Percentiles rank a stretch among this genome's conserved stretches.
phyloP scores from a whole-genome alignment of 169 alveolate species.

The Pseudocohnilembus persalinus region DNA sequence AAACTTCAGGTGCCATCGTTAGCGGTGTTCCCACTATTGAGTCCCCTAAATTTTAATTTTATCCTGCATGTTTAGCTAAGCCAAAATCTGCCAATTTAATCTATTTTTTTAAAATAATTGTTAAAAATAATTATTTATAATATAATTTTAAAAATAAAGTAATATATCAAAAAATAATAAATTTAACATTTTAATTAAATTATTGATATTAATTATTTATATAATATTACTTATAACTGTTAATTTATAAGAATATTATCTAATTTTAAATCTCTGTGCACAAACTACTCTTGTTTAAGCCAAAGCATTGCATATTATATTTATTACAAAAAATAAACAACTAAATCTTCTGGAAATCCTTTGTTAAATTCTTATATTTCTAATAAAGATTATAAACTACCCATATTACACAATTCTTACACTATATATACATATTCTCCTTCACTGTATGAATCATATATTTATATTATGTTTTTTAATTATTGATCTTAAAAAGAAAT shows the following conservation, averaged over 20 bases:
- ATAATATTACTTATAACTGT: background rate
- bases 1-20: constrained; percentile 80
- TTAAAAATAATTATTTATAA: too few species aligned
- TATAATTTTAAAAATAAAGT: too few species aligned
- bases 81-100: background rate
- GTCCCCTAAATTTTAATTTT: too few species aligned
- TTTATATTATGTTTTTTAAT: too few species aligned
- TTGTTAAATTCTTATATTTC: too few species aligned
- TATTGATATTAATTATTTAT: too few species aligned
- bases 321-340: background rate
- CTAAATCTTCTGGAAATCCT: background rate
- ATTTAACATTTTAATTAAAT: too few species aligned
- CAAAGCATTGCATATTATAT: background rate
- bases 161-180: too few species aligned
- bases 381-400: background rate
- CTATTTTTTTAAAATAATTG: background rate
- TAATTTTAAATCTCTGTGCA: background rate
- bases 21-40: constrained; percentile 55
- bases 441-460: background rate
- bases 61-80: background rate
- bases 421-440: too few species aligned
- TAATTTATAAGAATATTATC: too few species aligned
- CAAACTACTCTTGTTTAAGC: background rate
- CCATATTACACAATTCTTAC: background rate
- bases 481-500: background rate